Evolutionary conservation across 176 grass and related monocot genomes (phyloP), one percentile per base, ranked within the genome.

Genomic region (Microstegium vimineum): DNA sequence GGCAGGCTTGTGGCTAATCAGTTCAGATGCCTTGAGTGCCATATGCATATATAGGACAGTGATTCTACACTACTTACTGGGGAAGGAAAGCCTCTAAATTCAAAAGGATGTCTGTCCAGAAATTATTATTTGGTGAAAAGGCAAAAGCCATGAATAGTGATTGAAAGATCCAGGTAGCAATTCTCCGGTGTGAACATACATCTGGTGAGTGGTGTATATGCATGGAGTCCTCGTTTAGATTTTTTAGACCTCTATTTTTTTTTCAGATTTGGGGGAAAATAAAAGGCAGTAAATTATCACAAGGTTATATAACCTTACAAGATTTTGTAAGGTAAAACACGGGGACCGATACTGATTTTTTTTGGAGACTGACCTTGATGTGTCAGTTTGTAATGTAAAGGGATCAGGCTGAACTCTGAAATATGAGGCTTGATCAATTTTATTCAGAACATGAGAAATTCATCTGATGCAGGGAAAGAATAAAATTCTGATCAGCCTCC

Each of bases 21-120:
- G 25, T 42, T 51, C 17, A 57, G 86, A 83, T 88, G 74, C 74
- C 74, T 83, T 73, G 86, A 79, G 57, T 88, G 69, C 2, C 69
- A 35, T 59, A 28, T 34, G 6, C 1, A 43, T 51, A 46, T 51
- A 0, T 22, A 32, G 46, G 10, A 77, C 74, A 49, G 64, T 32
- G 63, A 49, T 82, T 41, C 17, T 64, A 32, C 8, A 63, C 17
- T 27, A 33, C 65, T 54, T 87, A 71, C 49, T 6, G 31, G 52
- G 28, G 64, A 87, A 87, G 85, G 27, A 82, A 74, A 36, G 62
- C 9, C 25, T 60, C 4, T 33, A 15, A 26, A 14, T 17, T 83
- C 28, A 23, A 11, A 74, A 34, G 23, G 22, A 15, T 34, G 36
- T 41, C 9, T 72, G 80, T 25, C 52, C 10, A 56, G 31, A 75